Evolutionary conservation across 768 basidiomycete genomes (phyloP).

Genomic region (Pleurotus tuoliensis): DNA sequence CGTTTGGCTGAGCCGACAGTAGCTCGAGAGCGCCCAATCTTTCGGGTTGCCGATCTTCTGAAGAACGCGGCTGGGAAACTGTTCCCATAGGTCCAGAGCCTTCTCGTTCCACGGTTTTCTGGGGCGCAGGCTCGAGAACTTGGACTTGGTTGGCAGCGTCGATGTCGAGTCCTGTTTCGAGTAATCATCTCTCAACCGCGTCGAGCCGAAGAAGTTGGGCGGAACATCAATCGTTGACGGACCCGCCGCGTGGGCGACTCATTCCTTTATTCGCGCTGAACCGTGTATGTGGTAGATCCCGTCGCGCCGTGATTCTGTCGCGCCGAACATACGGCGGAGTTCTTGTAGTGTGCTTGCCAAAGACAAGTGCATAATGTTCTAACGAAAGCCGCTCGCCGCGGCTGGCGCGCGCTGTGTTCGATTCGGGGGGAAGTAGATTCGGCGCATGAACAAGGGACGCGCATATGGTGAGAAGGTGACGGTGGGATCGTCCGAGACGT

Average conservation of each 20-base stretch:
- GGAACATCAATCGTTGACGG: background rate
- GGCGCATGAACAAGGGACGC: background rate
- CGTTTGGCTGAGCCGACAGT: background rate
- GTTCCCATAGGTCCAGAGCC: background rate
- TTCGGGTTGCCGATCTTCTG: background rate
- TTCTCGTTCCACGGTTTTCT: background rate
- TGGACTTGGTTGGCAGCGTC: background rate
- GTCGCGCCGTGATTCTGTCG: background rate
- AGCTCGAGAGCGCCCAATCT: background rate
- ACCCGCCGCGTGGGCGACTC: background rate
- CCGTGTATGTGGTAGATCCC: background rate
- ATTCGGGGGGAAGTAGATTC: background rate
- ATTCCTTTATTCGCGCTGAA: background rate
- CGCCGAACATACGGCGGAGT: background rate
- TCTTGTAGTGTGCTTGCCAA: background rate
- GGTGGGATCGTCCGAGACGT: background rate
- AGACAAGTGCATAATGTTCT: background rate
- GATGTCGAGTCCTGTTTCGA: background rate
- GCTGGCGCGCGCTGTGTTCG: background rate
- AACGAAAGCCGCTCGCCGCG: background rate
- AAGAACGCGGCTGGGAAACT: background rate
- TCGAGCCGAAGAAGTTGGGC: background rate
- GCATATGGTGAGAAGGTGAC: background rate
- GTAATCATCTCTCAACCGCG: background rate
- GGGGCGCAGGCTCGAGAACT: too few species aligned